Base-by-base conservation (phyloP, 1,139 yeast species). In the Yamadazyma atmosphaerica region DNA sequence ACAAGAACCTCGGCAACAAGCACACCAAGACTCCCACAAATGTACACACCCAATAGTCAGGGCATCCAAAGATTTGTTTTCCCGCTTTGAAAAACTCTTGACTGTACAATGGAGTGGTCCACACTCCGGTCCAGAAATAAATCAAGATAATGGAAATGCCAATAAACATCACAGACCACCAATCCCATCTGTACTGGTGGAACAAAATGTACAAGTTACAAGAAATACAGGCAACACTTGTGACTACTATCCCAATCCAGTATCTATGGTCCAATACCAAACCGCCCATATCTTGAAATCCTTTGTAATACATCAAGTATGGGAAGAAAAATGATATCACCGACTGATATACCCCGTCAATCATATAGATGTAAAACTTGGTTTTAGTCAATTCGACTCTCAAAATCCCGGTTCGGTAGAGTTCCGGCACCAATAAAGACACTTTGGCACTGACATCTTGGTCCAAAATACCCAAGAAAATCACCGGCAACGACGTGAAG, bases 111-210 rank as follows among this genome's bases (percentile, higher is more conserved):
- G 77, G 60, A 9, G 61, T 50, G 1, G 96, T 79, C 90, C 96
- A 92, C 35, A 90, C 71, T 36, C 96, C 96, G 1, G 96, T 82
- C 97, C 98, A 90, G 41, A 79, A 81, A 60, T 80, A 86, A 35
- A 88, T 71, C 35, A 89, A 55, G 42, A 89, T 54, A 40, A 81
- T 75, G 6, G 96, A 86, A 32, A 90, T 55, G 8, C 67, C 65
- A 41, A 80, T 77, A 53, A 87, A 74, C 38, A 86, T 56, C 14
- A 74, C 51, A 4, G 90, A 79, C 39, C 88, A 66, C 95, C 95
- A 88, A 63, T 92, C 98, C 98, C 98, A 92, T 56, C 95, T 76
- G 57, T 81, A 81, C 62, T 88, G 95, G 58, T 89, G 95, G 49
- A 85, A 62, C 53, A 88, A 56, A 37, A 92, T 82, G 65, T 85